Percentiles rank a stretch among this genome's conserved stretches.
These are phyloP conservation scores for Lichtheimia hyalospora DNA, from an alignment of 371 early-diverging fungal species.

Conservation along the genomic window DNA sequence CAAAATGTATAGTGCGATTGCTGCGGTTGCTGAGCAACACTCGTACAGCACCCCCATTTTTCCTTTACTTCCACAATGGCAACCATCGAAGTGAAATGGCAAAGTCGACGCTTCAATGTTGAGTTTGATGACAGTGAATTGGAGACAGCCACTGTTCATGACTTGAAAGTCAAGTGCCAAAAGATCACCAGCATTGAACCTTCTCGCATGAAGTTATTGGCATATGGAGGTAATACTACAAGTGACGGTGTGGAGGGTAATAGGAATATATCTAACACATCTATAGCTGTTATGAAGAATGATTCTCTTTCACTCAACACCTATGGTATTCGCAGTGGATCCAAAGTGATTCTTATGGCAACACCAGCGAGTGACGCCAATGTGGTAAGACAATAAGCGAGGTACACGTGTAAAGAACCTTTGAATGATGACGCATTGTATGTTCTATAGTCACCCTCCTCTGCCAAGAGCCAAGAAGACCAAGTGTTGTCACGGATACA, in stretches of 20 bases:
- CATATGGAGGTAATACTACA: constrained; percentile 38
- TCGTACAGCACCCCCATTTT: too few species aligned
- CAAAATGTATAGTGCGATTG: too few species aligned
- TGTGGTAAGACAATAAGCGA: background rate
- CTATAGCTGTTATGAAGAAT: constrained; percentile 28
- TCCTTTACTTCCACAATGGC: background rate
- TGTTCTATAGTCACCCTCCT: background rate
- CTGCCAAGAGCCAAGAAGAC: constrained; percentile 5
- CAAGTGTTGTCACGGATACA: constrained; percentile 9
- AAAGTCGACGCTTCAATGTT: constrained; percentile 24
- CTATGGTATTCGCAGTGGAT: constrained; percentile 20
- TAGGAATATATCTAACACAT: background rate
- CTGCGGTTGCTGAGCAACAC: too few species aligned
- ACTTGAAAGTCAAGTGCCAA: constrained; percentile 30
- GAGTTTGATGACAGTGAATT: constrained; percentile 25
- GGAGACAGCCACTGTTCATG: constrained; percentile 22
- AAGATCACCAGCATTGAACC: constrained; percentile 26
- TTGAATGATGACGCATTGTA: background rate
- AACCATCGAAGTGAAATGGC: constrained; percentile 27
- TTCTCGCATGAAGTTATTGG: constrained; percentile 22
- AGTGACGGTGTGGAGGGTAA: too few species aligned
- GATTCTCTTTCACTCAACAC: constrained; percentile 8
- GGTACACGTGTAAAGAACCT: background rate
- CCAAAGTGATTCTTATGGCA: constrained; percentile 17
- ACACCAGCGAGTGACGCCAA: constrained; percentile 4